Base-by-base conservation (phyloP, 2,329 filamentous ascomycete species). In the Anisogramma anomala region DNA sequence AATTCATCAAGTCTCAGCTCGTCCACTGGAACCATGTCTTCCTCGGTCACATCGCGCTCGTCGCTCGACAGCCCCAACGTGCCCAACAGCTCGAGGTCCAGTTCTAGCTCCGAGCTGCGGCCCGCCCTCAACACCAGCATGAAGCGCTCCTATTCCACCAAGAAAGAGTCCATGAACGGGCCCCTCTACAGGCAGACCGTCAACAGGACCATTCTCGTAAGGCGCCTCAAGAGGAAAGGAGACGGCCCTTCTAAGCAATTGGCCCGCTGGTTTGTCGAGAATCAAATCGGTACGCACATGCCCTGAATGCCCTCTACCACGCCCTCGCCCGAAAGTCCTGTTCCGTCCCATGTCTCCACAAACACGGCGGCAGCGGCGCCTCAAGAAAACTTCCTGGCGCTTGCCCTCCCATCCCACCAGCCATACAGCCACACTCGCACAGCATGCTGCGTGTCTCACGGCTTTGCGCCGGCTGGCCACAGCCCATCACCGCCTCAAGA, bases 181-280 rank as follows among this genome's bases (percentile, higher is more conserved):
- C 70, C 71, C n/a, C 59, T 74, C 36, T 77, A 76, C 54, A 71
- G 68, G 66, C 72, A 74, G 55, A 68, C 61, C 20, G 65, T 64
- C 50, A 66, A 64, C 55, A 74, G 70, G 45, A 66, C 67, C 34
- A 66, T 74, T 35, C 62, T 74, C 19, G 66, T 75, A 34, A 67
- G 72, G 51, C 71, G 74, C 49, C 61, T 71, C 48, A 79, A 72
- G 64, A 66, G 68, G 55, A 78, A 77, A 59, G 74, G 77, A 38
- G 72, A 81, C 50, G 69, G 76, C 41, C 66, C 76, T 30, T 64
- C 74, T 52, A 77, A 72, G 54, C 69, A 71, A 46, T 60, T 83
- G 33, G 72, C 75, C 47, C 68, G 71, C 55, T 84, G 81, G 77
- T 72, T 88, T 57, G 76, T 85, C 51, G 69, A 83, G 55, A 84